Evolutionary conservation across 2,329 filamentous ascomycete genomes (phyloP).

Genomic region (Cercospora sp.): DNA sequence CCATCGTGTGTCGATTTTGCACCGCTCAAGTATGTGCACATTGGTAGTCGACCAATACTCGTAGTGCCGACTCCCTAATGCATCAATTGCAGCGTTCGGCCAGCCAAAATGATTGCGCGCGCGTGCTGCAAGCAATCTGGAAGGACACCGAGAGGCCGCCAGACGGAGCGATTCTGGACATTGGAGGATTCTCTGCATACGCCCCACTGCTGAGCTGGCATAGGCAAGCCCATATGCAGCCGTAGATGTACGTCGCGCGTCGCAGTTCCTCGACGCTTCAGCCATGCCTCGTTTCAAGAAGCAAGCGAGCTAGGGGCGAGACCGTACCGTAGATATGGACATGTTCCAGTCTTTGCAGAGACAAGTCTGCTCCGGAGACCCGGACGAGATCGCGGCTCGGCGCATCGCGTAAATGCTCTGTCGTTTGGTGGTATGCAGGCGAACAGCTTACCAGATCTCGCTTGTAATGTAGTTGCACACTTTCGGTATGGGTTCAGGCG

Average conservation of each 20-base stretch:
- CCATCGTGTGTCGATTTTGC: background rate
- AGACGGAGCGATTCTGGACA: constrained; percentile 7
- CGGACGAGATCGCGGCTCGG: background rate
- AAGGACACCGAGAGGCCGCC: constrained; percentile 15
- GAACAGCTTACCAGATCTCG: background rate
- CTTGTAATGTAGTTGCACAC: background rate
- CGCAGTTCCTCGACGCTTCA: background rate
- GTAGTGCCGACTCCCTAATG: background rate
- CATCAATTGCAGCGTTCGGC: background rate
- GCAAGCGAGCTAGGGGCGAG: background rate
- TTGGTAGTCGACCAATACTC: background rate
- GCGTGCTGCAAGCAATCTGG: constrained; percentile 11
- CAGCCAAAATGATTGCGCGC: background rate
- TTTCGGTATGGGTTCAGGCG: background rate
- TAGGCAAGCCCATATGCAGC: constrained; percentile 3
- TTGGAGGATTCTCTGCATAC: constrained; percentile 7
- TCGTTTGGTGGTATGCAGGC: background rate
- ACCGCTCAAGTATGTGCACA: background rate
- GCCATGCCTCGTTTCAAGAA: background rate
- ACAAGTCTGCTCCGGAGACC: background rate
- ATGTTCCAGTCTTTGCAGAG: background rate
- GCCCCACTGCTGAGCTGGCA: constrained; percentile 10
- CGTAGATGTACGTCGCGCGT: background rate
- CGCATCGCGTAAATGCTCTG: background rate
- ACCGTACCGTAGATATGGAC: background rate